phyloP scores from a whole-genome alignment of 2,329 filamentous ascomycete species.

The Metarhizium guizhouense region DNA sequence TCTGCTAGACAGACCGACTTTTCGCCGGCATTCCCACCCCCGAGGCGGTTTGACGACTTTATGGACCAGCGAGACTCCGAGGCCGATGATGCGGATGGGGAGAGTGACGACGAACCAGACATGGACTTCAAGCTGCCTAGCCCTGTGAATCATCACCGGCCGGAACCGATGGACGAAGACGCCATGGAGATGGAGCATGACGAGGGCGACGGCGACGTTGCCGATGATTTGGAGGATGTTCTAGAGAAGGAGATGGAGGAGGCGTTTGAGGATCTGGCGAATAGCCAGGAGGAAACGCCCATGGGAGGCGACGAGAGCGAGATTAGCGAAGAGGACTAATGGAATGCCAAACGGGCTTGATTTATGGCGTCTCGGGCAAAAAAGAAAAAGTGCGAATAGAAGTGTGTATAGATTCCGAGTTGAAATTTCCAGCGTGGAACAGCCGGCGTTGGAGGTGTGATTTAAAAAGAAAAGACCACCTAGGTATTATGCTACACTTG shows the following conservation, averaged over 20 bases:
- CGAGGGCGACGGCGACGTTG: slow-evolving; percentile 17
- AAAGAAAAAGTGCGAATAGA: too few relatives aligned
- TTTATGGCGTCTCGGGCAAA: background rate
- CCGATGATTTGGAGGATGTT: slow-evolving; percentile 25
- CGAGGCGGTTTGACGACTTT: slow-evolving; percentile 45
- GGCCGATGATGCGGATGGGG: slow-evolving; percentile 34
- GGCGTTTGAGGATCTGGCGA: slow-evolving; percentile 42
- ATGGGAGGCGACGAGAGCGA: slow-evolving; percentile 45
- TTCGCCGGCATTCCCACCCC: slow-evolving; percentile 38
- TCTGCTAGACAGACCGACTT: slow-evolving; percentile 29
- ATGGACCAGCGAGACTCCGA: slow-evolving; percentile 36
- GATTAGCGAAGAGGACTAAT: slow-evolving; percentile 56
- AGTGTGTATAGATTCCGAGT: too few relatives aligned
- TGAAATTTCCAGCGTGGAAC: background rate
- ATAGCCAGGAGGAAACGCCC: slow-evolving; percentile 39
- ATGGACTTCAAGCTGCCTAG: slow-evolving; percentile 44
- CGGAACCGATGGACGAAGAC: slow-evolving; percentile 20
- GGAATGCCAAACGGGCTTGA: background rate
- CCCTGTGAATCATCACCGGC: slow-evolving; percentile 34
- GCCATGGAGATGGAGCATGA: slow-evolving; percentile 16
- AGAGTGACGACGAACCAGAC: slow-evolving; percentile 39
- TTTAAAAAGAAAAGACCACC: too few relatives aligned
- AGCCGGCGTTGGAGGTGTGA: background rate
- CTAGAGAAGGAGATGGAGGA: slow-evolving; percentile 46
- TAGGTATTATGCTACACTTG: too few relatives aligned